Conservation (phyloP, 2,329 filamentous ascomycete species). For the Microascus cirrosus region DNA sequence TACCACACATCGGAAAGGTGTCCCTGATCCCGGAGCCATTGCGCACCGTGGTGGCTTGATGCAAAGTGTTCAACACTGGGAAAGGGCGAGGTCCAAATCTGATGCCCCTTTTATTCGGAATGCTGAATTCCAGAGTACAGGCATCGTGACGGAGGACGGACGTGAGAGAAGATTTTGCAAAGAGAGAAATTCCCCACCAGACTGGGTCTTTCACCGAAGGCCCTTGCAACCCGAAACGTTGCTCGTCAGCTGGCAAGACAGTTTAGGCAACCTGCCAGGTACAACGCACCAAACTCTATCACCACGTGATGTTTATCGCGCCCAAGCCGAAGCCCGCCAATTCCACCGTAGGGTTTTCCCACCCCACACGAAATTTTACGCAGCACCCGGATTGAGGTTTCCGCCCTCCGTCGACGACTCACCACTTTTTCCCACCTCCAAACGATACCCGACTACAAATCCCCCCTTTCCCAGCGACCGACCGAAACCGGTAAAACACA, state of each 20-base stretch:
- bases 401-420: background rate
- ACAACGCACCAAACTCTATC: background rate
- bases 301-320: slow-evolving; percentile 4
- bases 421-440: background rate
- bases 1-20: too few species aligned
- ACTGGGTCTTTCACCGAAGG: background rate
- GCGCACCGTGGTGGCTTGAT: too few species aligned
- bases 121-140: too few species aligned
- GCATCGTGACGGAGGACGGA: too few species aligned
- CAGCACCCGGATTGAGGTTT: background rate
- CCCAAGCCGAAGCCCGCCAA: background rate
- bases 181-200: background rate
- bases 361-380: slow-evolving; percentile 5
- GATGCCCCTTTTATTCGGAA: too few species aligned
- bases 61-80: too few species aligned
- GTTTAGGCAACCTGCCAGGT: background rate
- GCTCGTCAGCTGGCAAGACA: background rate
- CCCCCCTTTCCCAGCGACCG: background rate
- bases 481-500: slow-evolving; percentile 16
- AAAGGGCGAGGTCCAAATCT: too few species aligned
- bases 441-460: slow-evolving; percentile 1
- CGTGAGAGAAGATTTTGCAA: background rate
- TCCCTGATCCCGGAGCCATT: too few species aligned
- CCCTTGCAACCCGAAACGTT: background rate
- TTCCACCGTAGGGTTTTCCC: slow-evolving; percentile 3